These are phyloP conservation scores for Alnus rubra DNA, from an alignment of 306 rosid species.

Conservation along the genomic window DNA sequence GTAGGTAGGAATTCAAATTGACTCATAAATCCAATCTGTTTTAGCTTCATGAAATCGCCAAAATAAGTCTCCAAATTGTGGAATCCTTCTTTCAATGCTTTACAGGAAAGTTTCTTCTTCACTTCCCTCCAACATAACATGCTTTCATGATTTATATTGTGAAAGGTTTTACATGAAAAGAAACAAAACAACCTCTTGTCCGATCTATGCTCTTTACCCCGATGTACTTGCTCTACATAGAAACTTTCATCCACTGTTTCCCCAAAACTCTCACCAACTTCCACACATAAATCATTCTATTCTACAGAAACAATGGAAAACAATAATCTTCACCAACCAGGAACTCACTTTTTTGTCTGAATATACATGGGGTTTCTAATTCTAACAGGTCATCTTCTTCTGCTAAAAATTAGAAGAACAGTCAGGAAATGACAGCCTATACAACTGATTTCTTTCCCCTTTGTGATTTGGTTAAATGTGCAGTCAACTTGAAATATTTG, in stretches of 20 bases:
- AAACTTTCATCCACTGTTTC: conserved; percentile 1
- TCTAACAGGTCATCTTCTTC: conserved; percentile 74
- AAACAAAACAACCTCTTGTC: conserved; percentile 19
- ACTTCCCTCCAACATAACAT: no score
- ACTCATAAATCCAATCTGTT: no score
- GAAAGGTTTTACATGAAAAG: no score
- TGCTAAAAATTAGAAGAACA: conserved; percentile 81
- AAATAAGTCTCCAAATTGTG: no score
- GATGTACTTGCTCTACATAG: conserved; percentile 29
- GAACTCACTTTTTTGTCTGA: conserved; percentile 35
- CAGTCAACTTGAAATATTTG: conserved; percentile 49
- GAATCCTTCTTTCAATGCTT: no score
- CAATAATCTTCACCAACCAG: conserved; percentile 49
- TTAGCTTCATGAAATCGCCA: no score
- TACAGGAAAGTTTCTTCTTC: no score
- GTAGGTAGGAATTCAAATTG: no score
- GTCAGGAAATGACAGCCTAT: conserved; percentile 76
- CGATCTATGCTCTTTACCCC: conserved; percentile 10
- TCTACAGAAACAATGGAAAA: conserved; percentile 46
- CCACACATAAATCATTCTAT: conserved; percentile 39
- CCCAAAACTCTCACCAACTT: conserved; percentile 37
- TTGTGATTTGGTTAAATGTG: conserved; percentile 47
- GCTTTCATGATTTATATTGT: no score
- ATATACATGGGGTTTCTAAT: conserved; percentile 38
- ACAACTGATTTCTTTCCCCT: conserved; percentile 46